Evolutionary conservation across 306 rosid genomes (phyloP).

Genomic region (Castanea crenata): DNA sequence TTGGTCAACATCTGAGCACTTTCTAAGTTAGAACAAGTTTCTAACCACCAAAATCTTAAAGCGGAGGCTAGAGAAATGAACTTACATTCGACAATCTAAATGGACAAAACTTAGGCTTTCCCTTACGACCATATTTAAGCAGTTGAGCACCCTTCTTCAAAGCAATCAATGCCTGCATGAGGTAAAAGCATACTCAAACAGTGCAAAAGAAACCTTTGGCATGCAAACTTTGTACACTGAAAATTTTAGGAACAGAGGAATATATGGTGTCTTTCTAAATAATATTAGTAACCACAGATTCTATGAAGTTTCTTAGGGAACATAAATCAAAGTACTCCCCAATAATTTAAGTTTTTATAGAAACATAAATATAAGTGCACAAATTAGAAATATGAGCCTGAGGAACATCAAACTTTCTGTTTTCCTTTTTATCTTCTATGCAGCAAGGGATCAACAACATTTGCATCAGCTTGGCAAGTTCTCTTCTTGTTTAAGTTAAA

Average conservation of each 20-base stretch:
- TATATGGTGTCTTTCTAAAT: not conserved
- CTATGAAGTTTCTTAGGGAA: slow-evolving; percentile 10
- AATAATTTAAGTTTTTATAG: not conserved
- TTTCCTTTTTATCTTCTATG: not conserved
- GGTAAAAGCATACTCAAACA: slow-evolving; percentile 19
- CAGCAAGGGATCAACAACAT: not conserved
- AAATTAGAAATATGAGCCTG: not conserved
- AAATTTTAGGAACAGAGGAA: slow-evolving; percentile 7
- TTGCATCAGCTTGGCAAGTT: not conserved
- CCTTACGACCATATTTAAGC: slow-evolving; percentile 96
- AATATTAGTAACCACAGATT: slow-evolving; percentile 4
- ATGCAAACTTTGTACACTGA: not conserved
- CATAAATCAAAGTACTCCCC: not conserved
- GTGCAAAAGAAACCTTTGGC: slow-evolving; percentile 12
- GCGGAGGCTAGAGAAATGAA: slow-evolving; percentile 26
- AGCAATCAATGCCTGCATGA: slow-evolving; percentile 72
- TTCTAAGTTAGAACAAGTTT: not conserved
- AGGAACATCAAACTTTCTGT: not conserved
- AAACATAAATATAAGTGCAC: not conserved
- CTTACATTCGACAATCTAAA: slow-evolving; percentile 87
- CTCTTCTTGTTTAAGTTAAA: not conserved
- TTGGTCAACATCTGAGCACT: not conserved
- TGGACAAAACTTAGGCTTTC: slow-evolving; percentile 96
- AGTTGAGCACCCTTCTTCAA: slow-evolving; percentile 95
- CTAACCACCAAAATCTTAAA: slow-evolving; percentile 1